Evolutionary conservation across 345 rosid species (phyloP), one percentile per base, ranked within the genome.

Genomic region (Boechera stricta): DNA sequence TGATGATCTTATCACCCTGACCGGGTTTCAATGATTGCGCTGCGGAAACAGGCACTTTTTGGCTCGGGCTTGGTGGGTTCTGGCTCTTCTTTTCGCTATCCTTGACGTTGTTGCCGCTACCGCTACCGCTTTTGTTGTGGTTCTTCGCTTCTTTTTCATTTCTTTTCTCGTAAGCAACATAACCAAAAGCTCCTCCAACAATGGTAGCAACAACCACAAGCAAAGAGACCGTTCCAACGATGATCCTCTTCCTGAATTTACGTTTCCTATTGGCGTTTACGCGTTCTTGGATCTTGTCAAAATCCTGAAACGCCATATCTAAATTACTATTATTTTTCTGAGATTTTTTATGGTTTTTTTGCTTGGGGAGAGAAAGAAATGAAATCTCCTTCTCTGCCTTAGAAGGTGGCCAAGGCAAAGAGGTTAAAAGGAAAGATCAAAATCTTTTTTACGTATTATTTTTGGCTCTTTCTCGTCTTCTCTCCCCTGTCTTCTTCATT

Each of bases 241-340:
- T 70, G 53, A 91, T 55, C 63, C 90, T 79, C 67, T 76, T 87
- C 39, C 79, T 77, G 26, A 90, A 58, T 66, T 87, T 87, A 0
- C 79, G 90, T 76, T 82, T 73, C 63, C 92, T 84, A 38, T 91
- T 86, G 5, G 76, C 81, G 64, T 80, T 78, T 62, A 96, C 85
- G 42, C 92, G 85, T 73, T 91, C 94, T 7, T 91, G 88, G 31
- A 93, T 77, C 29, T 75, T 77, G 71, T 89, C 97, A 54, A 93
- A 93, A 79, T 93, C 98, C 42, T 93, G 97, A 79, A 93, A 93
- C n/a, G 61, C 98, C 98, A 93, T 93, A 18, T 29, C 7, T 3
- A 21, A 7, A 26, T 47, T 45, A 55, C 11, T 55, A 45, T 18
- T 7, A 57, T 18, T 64, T 49, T 16, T 36, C 53, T 7, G 15